Percentiles rank a stretch among this genome's conserved stretches.
phyloP scores from a whole-genome alignment of 768 basidiomycete species.

The Amanita fuliginea region DNA sequence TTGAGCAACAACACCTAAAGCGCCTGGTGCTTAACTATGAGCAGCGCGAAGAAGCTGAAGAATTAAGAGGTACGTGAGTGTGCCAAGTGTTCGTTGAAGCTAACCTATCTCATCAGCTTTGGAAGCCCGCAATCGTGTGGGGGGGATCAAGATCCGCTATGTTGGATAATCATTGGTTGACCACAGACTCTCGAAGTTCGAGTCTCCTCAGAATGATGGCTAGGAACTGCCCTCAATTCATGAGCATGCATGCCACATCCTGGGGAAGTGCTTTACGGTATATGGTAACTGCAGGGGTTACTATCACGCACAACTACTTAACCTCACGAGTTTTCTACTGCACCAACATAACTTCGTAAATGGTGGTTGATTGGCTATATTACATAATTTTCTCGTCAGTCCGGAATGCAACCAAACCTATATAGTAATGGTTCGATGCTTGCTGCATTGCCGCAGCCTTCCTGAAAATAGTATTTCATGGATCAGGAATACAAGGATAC shows the following conservation, averaged over 20 bases:
- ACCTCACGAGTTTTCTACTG: too few species aligned
- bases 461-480: not conserved
- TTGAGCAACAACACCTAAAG: conserved; percentile 95
- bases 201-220: not conserved
- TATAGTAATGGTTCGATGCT: not conserved
- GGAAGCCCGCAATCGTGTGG: conserved; percentile 56
- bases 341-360: too few species aligned
- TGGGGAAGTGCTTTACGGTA: not conserved
- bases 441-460: not conserved
- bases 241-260: not conserved
- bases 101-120: conserved; percentile 31
- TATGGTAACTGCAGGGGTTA: not conserved
- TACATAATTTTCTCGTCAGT: not conserved
- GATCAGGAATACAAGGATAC: not conserved
- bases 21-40: conserved; percentile 88
- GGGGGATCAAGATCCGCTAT: conserved; percentile 69
- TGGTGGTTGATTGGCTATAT: too few species aligned
- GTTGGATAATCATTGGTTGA: conserved; percentile 35
- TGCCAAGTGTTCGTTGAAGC: not conserved
- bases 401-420: not conserved
- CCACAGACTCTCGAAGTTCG: not conserved
- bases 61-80: conserved; percentile 49
- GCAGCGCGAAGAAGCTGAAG: conserved; percentile 80
- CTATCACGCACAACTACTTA: not conserved
- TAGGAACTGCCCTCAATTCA: not conserved